Conservation (phyloP, 768 basidiomycete genomes). For the Leccinum subtestaceum region DNA sequence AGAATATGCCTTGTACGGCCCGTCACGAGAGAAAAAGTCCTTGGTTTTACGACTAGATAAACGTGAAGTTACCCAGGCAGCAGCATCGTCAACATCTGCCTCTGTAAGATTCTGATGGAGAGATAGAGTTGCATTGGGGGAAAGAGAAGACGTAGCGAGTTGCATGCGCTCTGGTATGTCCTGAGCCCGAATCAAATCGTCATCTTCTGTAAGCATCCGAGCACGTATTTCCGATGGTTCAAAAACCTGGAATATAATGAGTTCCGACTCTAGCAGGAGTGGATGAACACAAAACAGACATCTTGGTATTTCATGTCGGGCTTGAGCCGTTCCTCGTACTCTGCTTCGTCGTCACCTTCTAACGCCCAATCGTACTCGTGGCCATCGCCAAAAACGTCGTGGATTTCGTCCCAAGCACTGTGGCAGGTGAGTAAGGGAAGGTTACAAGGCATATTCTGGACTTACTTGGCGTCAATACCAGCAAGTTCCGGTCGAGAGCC, state of each 20-base stretch:
- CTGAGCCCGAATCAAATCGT: constrained; percentile 84
- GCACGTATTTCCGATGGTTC: constrained; percentile 95
- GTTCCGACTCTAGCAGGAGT: constrained; percentile 2
- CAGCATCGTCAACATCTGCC: constrained; percentile 74
- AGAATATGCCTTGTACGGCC: constrained; percentile 57
- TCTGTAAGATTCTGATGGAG: constrained; percentile 62
- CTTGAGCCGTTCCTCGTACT: constrained; percentile 49
- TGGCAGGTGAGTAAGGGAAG: constrained; percentile 13
- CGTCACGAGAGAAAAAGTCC: constrained; percentile 69
- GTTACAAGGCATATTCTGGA: constrained; percentile 12
- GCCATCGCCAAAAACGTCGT: constrained; percentile 48
- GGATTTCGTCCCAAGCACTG: constrained; percentile 87
- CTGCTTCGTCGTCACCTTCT: constrained; percentile 67
- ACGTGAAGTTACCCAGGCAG: constrained; percentile 84
- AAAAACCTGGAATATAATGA: constrained; percentile 66
- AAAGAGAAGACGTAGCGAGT: constrained; percentile 81
- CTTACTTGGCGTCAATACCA: constrained; percentile 83
- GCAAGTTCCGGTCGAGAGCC: constrained; percentile 67
- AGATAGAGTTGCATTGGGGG: constrained; percentile 57
- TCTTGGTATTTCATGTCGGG: constrained; percentile 83
- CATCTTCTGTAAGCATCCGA: constrained; percentile 86
- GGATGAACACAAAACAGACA: constrained; percentile 40
- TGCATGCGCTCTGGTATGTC: constrained; percentile 98
- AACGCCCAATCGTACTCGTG: constrained; percentile 96
- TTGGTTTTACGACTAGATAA: constrained; percentile 68